These are phyloP conservation scores for Hypoxylon sp. DNA, from an alignment of 2,329 filamentous ascomycete species.

Conservation along the genomic window DNA sequence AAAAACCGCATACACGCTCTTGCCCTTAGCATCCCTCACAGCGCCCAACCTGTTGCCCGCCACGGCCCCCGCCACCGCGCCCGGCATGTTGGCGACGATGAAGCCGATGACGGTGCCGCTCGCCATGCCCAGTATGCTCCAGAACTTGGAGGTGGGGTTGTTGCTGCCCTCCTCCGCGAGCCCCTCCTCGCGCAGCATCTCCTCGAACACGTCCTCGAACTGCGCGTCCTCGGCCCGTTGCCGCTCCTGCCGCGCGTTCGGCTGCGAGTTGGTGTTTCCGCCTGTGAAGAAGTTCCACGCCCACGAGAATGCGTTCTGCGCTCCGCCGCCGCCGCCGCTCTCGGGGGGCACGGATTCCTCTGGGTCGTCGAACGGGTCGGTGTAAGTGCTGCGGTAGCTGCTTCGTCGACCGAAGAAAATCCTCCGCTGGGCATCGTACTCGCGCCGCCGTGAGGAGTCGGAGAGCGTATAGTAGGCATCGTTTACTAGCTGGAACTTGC, in stretches of 20 bases:
- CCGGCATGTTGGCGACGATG: constrained; percentile 93
- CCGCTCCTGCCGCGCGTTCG: constrained; percentile 59
- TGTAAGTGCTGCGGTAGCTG: constrained; percentile 47
- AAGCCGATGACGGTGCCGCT: constrained; percentile 94
- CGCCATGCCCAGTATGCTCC: constrained; percentile 86
- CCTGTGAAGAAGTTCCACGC: constrained; percentile 74
- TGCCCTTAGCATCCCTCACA: constrained; percentile 89
- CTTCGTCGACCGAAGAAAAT: constrained; percentile 65
- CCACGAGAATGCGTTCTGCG: constrained; percentile 76
- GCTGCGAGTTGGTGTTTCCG: constrained; percentile 47
- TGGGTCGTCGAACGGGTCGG: constrained; percentile 62
- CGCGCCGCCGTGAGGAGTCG: constrained; percentile 79
- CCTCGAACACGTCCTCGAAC: constrained; percentile 89
- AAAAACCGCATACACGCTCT: constrained; percentile 95
- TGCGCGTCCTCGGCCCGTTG: constrained; percentile 79
- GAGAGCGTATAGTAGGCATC: constrained; percentile 95
- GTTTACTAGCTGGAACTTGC: constrained; percentile 91
- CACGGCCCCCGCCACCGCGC: constrained; percentile 88
- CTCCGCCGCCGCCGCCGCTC: constrained; percentile 59
- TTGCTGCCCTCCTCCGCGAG: constrained; percentile 79
- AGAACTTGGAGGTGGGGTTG: constrained; percentile 80
- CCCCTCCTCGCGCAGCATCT: constrained; percentile 90
- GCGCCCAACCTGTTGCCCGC: constrained; percentile 94
- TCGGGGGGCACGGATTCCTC: constrained; percentile 57
- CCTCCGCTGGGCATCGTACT: constrained; percentile 83